Evolutionary conservation across 75 land plant genomes (phyloP).

Genomic region (Picea sitchensis): DNA sequence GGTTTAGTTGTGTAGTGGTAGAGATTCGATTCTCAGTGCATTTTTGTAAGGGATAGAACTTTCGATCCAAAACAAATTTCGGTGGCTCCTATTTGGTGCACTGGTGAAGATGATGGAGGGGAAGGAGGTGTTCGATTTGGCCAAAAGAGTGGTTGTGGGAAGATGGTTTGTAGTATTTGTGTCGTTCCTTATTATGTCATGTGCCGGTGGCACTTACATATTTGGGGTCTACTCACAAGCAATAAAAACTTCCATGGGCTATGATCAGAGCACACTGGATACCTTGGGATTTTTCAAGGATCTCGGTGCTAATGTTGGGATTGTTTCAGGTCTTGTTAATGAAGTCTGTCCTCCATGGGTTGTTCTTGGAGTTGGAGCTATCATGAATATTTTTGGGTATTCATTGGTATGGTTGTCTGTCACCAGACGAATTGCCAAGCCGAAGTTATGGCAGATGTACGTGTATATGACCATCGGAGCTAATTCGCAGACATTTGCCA

Average conservation of each 20-base stretch:
- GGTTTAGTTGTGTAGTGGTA: too few species aligned
- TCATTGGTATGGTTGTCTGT: conserved; percentile 58
- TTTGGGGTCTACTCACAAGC: conserved; percentile 53
- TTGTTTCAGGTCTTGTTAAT: conserved; percentile 45
- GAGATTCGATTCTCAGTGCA: too few species aligned
- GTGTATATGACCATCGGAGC: conserved; percentile 53
- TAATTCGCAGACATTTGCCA: conserved; percentile 49
- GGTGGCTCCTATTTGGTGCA: too few species aligned
- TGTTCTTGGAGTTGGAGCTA: conserved; percentile 44
- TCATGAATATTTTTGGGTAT: conserved; percentile 45
- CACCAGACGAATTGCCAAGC: conserved; percentile 32
- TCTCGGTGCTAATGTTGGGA: conserved; percentile 58
- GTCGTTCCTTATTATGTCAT: conserved; percentile 44
- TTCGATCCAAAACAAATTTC: too few species aligned
- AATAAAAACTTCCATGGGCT: conserved; percentile 51
- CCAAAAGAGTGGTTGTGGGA: conserved; percentile 8
- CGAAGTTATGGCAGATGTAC: conserved; percentile 64
- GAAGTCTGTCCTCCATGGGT: conserved; percentile 54
- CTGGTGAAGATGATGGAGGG: too few species aligned
- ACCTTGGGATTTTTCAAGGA: conserved; percentile 51
- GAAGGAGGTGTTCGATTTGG: neutral
- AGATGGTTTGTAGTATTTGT: conserved; percentile 63
- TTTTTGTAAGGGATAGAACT: too few species aligned
- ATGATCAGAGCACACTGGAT: conserved; percentile 41
- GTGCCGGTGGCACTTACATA: conserved; percentile 40